A percentile compares a stretch with the other conserved stretches of the same genome.
Conservation (phyloP, 352 stramenopile species). For the Globisporangium alternatum region DNA sequence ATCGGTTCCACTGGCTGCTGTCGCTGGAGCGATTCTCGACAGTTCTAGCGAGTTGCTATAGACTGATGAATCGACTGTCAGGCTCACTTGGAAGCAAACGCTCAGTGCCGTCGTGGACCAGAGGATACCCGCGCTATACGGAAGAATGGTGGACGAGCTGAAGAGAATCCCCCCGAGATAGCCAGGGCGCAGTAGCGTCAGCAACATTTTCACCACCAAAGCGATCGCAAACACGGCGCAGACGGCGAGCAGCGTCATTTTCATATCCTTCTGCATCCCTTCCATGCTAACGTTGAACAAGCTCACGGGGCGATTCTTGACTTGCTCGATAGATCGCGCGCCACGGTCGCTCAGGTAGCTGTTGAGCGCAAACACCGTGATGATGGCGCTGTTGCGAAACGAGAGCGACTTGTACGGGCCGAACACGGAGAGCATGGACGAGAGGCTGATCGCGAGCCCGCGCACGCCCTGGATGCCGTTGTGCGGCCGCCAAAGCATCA, state of each 20-base stretch:
- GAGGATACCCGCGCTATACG: constrained; percentile 16
- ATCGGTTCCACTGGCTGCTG: neutral
- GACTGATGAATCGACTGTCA: neutral
- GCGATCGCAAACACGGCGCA: constrained; percentile 8
- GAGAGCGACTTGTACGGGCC: constrained; percentile 24
- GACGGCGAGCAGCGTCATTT: constrained; percentile 18
- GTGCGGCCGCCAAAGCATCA: constrained; percentile 17
- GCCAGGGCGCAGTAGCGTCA: constrained; percentile 4
- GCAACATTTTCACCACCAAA: constrained; percentile 7
- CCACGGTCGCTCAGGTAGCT: neutral
- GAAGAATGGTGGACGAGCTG: constrained; percentile 11
- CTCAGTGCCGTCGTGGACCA: constrained; percentile 19
- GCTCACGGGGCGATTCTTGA: constrained; percentile 6
- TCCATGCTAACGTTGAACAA: constrained; percentile 20
- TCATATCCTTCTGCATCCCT: constrained; percentile 19
- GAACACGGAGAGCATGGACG: constrained; percentile 32
- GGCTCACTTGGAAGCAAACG: constrained; percentile 4
- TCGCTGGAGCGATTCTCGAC: neutral
- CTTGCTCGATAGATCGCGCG: neutral
- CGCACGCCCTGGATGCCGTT: constrained; percentile 29
- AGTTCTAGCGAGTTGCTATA: neutral
- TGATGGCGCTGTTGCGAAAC: constrained; percentile 19
- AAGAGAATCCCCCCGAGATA: constrained; percentile 8
- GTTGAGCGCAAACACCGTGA: constrained; percentile 10
- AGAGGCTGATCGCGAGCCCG: constrained; percentile 34